Conservation (phyloP, 2,329 filamentous ascomycete species). For the Paramyrothecium sp. region DNA sequence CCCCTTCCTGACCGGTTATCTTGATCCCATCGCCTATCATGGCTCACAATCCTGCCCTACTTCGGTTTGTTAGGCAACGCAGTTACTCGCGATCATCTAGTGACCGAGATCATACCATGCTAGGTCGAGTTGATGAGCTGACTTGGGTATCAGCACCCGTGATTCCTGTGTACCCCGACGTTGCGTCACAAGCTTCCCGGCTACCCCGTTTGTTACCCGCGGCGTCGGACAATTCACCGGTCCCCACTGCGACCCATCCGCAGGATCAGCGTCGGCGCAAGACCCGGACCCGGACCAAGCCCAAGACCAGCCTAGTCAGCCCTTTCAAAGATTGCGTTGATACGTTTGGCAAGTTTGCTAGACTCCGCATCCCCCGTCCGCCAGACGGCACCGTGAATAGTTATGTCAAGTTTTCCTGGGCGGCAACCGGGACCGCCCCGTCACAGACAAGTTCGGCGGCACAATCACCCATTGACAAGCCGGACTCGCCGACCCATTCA, state of each 20-base stretch:
- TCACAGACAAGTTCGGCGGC: background rate
- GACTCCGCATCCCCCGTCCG: constrained; percentile 26
- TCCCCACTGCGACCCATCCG: constrained; percentile 1
- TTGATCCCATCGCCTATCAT: background rate
- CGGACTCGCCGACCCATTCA: background rate
- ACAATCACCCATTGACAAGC: background rate
- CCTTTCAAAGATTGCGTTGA: constrained; percentile 30
- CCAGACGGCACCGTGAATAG: constrained; percentile 32
- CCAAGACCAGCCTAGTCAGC: constrained; percentile 18
- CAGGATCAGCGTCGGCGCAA: constrained; percentile 10
- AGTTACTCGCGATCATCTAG: background rate
- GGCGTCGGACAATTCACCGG: too few species aligned
- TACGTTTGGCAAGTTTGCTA: constrained; percentile 18
- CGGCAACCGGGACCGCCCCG: constrained; percentile 9
- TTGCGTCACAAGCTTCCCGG: constrained; percentile 6
- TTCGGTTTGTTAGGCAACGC: background rate
- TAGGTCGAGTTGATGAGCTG: constrained; percentile 20
- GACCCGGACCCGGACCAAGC: constrained; percentile 2
- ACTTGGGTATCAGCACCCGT: constrained; percentile 23
- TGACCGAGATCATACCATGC: background rate
- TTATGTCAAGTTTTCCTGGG: constrained; percentile 37
- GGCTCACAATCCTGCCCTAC: background rate
- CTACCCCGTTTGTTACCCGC: constrained; percentile 14
- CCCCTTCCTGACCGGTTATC: background rate
- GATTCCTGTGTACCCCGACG: constrained; percentile 10